These are phyloP conservation scores for Lactarius hatsudake DNA, from an alignment of 768 basidiomycete genomes.

Conservation along the genomic window DNA sequence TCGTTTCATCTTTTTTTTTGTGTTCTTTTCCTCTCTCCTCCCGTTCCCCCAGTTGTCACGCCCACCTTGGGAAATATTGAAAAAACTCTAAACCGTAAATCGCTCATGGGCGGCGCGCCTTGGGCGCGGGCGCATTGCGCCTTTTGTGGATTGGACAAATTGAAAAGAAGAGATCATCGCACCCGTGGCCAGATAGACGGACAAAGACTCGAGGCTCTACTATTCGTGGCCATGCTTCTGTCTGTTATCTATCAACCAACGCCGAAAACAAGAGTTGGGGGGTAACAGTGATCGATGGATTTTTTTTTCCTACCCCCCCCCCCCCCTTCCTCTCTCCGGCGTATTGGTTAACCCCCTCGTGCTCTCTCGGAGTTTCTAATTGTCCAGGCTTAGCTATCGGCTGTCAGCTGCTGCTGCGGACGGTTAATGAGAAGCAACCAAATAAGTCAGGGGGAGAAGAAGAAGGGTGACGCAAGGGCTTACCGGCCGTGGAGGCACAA, in stretches of 20 bases:
- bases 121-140: slow-evolving; percentile 7
- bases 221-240: neutral
- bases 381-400: neutral
- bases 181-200: neutral
- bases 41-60: neutral
- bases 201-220: neutral
- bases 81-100: neutral
- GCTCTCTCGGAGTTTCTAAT: neutral
- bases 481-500: slow-evolving; percentile 23
- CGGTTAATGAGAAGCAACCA: neutral
- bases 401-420: neutral
- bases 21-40: neutral
- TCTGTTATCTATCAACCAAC: neutral
- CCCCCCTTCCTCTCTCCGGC: neutral
- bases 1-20: neutral
- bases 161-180: neutral
- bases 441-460: neutral
- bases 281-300: neutral
- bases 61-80: neutral
- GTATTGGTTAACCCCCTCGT: neutral
- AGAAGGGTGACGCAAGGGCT: neutral
- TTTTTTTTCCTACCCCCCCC: neutral
- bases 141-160: neutral
- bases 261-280: neutral
- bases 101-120: slow-evolving; percentile 2